Conservation (phyloP, 2,329 filamentous ascomycete species). For the Neofusicoccum parvum region DNA sequence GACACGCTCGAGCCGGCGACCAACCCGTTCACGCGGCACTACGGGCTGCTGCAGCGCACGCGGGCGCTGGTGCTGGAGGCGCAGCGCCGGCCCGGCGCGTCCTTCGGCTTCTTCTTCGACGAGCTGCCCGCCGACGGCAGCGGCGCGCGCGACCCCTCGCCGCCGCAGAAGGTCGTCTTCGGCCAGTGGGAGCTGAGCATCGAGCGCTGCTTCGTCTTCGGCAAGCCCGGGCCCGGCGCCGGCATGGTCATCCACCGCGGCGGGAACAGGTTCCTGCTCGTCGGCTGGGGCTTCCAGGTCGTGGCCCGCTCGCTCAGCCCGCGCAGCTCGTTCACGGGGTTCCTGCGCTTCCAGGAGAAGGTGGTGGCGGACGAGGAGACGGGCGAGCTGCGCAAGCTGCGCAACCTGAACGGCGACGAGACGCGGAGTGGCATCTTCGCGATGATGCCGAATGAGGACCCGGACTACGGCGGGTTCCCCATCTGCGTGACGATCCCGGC, state of each 20-base stretch:
- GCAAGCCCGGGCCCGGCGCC: constrained; percentile 43
- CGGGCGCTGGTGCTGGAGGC: constrained; percentile 43
- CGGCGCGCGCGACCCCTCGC: constrained; percentile 29
- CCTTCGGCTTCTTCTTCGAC: constrained; percentile 50
- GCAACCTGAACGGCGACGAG: constrained; percentile 33
- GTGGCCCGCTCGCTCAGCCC: constrained; percentile 29
- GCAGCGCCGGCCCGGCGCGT: constrained; percentile 36
- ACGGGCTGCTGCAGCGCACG: constrained; percentile 42
- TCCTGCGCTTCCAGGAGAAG: constrained; percentile 48
- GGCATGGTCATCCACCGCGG: constrained; percentile 49
- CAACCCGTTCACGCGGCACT: constrained; percentile 43
- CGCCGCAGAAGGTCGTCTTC: constrained; percentile 36
- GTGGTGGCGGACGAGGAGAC: constrained; percentile 39
- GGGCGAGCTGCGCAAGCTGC: constrained; percentile 40
- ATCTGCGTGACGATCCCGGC: constrained; percentile 59
- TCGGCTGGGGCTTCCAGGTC: constrained; percentile 51
- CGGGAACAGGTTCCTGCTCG: constrained; percentile 45
- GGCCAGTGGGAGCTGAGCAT: constrained; percentile 43
- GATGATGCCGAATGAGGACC: constrained; percentile 60
- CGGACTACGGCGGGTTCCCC: constrained; percentile 59
- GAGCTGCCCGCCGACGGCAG: constrained; percentile 33
- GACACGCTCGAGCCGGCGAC: constrained; percentile 42
- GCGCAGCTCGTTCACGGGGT: constrained; percentile 43
- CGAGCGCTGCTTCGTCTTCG: constrained; percentile 51
- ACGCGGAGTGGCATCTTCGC: constrained; percentile 50